Conservation (phyloP, 2,329 filamentous ascomycete genomes). For the Aphanoascus verrucosus region DNA sequence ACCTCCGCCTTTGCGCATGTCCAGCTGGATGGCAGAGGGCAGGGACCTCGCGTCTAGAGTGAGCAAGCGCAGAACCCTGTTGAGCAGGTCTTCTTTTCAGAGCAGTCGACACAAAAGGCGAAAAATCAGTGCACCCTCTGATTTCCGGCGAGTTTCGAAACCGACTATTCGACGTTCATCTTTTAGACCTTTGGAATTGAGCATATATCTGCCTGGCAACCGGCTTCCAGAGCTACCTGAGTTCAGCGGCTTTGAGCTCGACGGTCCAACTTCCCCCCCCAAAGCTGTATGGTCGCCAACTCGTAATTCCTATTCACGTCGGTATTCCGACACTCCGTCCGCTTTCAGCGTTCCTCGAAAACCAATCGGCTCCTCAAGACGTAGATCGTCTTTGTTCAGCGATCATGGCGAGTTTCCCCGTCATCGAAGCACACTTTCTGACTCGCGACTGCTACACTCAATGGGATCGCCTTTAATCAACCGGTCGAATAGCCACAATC, state of each 20-base stretch:
- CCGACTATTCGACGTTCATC: slow-evolving; percentile 15
- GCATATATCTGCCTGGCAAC: slow-evolving; percentile 37
- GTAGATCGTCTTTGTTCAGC: slow-evolving; percentile 1
- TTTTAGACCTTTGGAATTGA: slow-evolving; percentile 38
- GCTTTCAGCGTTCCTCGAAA: slow-evolving; percentile 28
- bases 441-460: slow-evolving; percentile 8
- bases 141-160: slow-evolving; percentile 29
- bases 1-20: slow-evolving; percentile 27
- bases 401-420: background rate
- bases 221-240: slow-evolving; percentile 36
- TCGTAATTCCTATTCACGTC: slow-evolving; percentile 14
- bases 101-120: slow-evolving; percentile 24
- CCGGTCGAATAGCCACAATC: slow-evolving; percentile 3
- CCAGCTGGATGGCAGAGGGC: slow-evolving; percentile 33
- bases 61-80: slow-evolving; percentile 34
- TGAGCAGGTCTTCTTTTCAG: slow-evolving; percentile 26
- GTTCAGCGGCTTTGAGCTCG: slow-evolving; percentile 33
- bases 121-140: slow-evolving; percentile 35
- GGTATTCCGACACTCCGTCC: slow-evolving; percentile 16
- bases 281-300: slow-evolving; percentile 23
- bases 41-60: slow-evolving; percentile 30
- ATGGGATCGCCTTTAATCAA: slow-evolving; percentile 4
- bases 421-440: slow-evolving; percentile 5
- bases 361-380: slow-evolving; percentile 17
- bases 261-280: slow-evolving; percentile 26